Conservation (phyloP, 768 basidiomycete species). For the Leccinum longicurvipes region DNA sequence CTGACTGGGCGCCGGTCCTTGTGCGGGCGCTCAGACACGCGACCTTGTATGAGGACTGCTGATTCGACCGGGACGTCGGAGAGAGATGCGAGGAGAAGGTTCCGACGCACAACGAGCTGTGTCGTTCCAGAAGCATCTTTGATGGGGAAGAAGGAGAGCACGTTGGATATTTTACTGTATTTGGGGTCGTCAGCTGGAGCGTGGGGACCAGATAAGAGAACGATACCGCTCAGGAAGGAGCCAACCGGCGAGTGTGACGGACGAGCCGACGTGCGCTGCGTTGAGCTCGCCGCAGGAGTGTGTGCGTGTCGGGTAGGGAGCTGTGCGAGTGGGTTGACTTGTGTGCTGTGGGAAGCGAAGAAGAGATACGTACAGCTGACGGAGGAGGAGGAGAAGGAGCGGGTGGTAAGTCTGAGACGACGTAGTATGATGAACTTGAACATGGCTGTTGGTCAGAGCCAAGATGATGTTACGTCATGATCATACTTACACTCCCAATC, state of each 20-base stretch:
- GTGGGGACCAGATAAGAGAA: slow-evolving; percentile 25
- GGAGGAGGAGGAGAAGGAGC: background rate
- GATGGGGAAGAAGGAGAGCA: slow-evolving; percentile 82
- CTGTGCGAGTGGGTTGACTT: slow-evolving; percentile 28
- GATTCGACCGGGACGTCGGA: slow-evolving; percentile 73
- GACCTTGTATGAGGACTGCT: slow-evolving; percentile 70
- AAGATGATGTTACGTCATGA: slow-evolving; percentile 16
- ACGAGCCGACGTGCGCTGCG: slow-evolving; percentile 45
- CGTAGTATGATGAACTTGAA: slow-evolving; percentile 2
- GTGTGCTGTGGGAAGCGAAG: background rate
- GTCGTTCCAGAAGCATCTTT: slow-evolving; percentile 74
- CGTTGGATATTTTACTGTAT: slow-evolving; percentile 62
- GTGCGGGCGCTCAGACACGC: slow-evolving; percentile 58
- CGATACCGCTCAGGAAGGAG: slow-evolving; percentile 77
- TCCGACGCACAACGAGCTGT: slow-evolving; percentile 70
- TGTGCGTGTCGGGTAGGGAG: slow-evolving; percentile 57
- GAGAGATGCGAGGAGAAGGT: slow-evolving; percentile 41
- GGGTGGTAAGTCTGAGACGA: background rate
- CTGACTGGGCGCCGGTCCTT: slow-evolving; percentile 61
- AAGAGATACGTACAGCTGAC: background rate
- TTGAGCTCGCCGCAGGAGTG: slow-evolving; percentile 64
- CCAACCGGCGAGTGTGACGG: slow-evolving; percentile 78
- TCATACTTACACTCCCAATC: background rate
- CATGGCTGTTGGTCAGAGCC: background rate
- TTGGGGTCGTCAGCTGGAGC: slow-evolving; percentile 32